Evolutionary conservation across 1,284 basidiomycete species (phyloP).

Genomic region (Ustilago nuda): DNA sequence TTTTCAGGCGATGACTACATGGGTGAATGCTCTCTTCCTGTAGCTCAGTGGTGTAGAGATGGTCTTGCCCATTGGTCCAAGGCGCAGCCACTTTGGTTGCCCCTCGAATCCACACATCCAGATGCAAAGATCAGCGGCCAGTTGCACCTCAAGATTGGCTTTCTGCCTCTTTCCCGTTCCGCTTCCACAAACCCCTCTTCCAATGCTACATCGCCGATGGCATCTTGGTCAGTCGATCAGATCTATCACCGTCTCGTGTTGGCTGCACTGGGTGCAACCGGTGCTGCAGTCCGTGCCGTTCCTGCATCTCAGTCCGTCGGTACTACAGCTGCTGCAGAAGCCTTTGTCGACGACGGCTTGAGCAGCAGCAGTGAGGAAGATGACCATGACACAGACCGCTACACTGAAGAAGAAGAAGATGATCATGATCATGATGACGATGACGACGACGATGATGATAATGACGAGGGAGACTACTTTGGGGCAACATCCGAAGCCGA

Average conservation of each 20-base stretch:
- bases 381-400: constrained; percentile 18
- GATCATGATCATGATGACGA: constrained; percentile 33
- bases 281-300: constrained; percentile 53
- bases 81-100: constrained; percentile 50
- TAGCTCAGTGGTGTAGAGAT: constrained; percentile 82
- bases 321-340: constrained; percentile 50
- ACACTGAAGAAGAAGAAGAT: constrained; percentile 29
- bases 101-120: constrained; percentile 52
- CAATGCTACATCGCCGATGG: constrained; percentile 6
- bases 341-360: constrained; percentile 60
- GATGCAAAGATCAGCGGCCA: constrained; percentile 52
- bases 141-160: constrained; percentile 58
- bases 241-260: constrained; percentile 50
- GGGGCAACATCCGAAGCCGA: constrained; percentile 30
- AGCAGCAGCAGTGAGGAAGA: constrained; percentile 48
- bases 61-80: constrained; percentile 41
- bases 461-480: background rate
- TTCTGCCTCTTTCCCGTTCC: constrained; percentile 29
- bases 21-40: constrained; percentile 82
- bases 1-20: constrained; percentile 84
- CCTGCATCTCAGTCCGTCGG: constrained; percentile 62
- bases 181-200: constrained; percentile 12
- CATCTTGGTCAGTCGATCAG: constrained; percentile 42
- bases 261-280: constrained; percentile 33
- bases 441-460: constrained; percentile 16